These are phyloP conservation scores for Acer saccharum DNA, from an alignment of 345 rosid species.

Conservation along the genomic window DNA sequence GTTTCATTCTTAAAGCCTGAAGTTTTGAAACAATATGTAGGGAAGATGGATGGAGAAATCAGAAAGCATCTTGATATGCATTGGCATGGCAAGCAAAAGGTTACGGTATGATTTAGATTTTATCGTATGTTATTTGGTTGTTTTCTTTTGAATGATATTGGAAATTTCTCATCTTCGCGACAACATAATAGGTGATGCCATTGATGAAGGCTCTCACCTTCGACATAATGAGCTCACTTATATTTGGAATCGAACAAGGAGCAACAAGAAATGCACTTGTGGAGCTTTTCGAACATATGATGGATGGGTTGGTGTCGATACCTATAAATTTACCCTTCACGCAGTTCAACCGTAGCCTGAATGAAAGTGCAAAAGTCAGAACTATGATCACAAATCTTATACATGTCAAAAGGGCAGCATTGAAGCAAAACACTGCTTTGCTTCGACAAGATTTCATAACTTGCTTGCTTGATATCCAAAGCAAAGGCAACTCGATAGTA, in stretches of 20 bases:
- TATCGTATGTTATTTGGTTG: neutral
- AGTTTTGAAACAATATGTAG: slow-evolving; percentile 28
- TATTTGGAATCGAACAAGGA: slow-evolving; percentile 34
- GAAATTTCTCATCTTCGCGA: no score
- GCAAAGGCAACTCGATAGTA: neutral
- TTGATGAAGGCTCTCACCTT: slow-evolving; percentile 40
- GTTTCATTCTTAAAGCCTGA: slow-evolving; percentile 35
- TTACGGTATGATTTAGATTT: slow-evolving; percentile 16
- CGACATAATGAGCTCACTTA: slow-evolving; percentile 28
- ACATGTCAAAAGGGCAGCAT: slow-evolving; percentile 10
- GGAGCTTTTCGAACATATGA: slow-evolving; percentile 17
- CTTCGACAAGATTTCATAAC: slow-evolving; percentile 27
- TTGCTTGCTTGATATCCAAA: slow-evolving; percentile 15
- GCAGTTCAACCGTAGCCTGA: slow-evolving; percentile 17
- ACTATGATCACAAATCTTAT: neutral
- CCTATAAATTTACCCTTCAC: slow-evolving; percentile 37
- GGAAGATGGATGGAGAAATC: slow-evolving; percentile 35
- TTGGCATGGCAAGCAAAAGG: slow-evolving; percentile 39
- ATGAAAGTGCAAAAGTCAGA: neutral
- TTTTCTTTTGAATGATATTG: no score
- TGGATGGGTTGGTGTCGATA: slow-evolving; percentile 27
- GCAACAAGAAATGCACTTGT: slow-evolving; percentile 17
- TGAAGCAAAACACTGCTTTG: slow-evolving; percentile 1
- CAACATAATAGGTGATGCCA: slow-evolving; percentile 32
- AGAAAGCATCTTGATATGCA: slow-evolving; percentile 29